Percentiles rank a stretch among this genome's conserved stretches.
Evolutionary conservation across 1,284 basidiomycete genomes (phyloP).

Genomic region (Hemileia vastatrix): DNA sequence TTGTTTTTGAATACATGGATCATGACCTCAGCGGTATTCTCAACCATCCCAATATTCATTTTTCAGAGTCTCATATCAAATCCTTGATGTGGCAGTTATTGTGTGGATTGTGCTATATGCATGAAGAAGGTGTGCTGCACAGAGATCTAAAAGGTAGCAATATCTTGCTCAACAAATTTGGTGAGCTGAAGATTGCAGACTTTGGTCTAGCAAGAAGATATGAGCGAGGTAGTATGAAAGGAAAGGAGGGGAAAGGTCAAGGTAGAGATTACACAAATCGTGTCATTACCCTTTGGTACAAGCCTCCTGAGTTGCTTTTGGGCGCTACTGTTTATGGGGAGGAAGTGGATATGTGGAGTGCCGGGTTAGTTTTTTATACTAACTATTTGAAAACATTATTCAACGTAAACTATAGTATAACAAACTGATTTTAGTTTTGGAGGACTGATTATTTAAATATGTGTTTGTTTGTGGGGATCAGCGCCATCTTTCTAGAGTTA

Average conservation of each 20-base stretch:
- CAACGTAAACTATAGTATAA: neutral
- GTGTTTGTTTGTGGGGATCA: slow-evolving; percentile 41
- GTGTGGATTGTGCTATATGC: slow-evolving; percentile 80
- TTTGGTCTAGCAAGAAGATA: slow-evolving; percentile 98
- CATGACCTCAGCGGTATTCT: slow-evolving; percentile 94
- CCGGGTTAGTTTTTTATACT: slow-evolving; percentile 58
- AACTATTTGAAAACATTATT: neutral
- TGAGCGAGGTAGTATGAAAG: slow-evolving; percentile 25
- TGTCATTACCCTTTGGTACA: slow-evolving; percentile 98
- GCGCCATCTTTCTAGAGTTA: slow-evolving; percentile 96
- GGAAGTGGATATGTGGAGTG: slow-evolving; percentile 99
- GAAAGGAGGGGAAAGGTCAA: slow-evolving; percentile 46
- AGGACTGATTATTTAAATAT: slow-evolving; percentile 6
- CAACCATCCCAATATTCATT: slow-evolving; percentile 73
- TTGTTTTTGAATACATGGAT: slow-evolving; percentile 99
- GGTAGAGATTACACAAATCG: slow-evolving; percentile 98
- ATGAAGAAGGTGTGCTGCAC: slow-evolving; percentile 89
- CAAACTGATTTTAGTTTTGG: neutral
- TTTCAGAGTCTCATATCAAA: slow-evolving; percentile 80
- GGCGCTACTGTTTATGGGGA: slow-evolving; percentile 94
- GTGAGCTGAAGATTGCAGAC: slow-evolving; percentile 90
- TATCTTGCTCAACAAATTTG: slow-evolving; percentile 83
- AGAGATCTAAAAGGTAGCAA: slow-evolving; percentile 98
- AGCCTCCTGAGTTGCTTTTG: slow-evolving; percentile 87
- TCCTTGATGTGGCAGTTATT: slow-evolving; percentile 92